These are phyloP conservation scores for Sporodiniella umbellata DNA, from an alignment of 371 early-diverging fungal species.

Conservation along the genomic window DNA sequence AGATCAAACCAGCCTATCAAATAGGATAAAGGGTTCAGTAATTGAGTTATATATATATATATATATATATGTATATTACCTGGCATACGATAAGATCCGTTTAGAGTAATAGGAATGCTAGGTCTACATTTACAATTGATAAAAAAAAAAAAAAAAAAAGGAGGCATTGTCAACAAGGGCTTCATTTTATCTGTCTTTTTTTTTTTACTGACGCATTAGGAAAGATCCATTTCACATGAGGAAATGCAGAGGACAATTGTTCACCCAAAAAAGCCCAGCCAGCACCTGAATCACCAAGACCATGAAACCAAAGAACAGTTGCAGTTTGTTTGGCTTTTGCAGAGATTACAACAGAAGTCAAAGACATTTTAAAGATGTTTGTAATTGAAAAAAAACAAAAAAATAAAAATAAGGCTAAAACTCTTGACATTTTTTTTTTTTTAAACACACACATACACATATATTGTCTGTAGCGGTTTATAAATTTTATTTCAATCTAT, in stretches of 20 bases:
- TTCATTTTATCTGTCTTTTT: too few relatives aligned
- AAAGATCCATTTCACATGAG: slow-evolving; percentile 75
- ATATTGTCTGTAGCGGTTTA: too few relatives aligned
- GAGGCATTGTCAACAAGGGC: too few relatives aligned
- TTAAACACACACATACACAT: too few relatives aligned
- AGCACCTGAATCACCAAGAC: slow-evolving; percentile 68
- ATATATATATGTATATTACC: slow-evolving; percentile 41
- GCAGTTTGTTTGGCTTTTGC: slow-evolving; percentile 65
- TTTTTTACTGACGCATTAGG: slow-evolving; percentile 70
- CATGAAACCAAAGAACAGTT: slow-evolving; percentile 76
- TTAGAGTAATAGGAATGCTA: slow-evolving; percentile 76
- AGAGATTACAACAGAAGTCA: slow-evolving; percentile 15
- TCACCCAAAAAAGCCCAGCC: slow-evolving; percentile 73
- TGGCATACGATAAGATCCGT: slow-evolving; percentile 85
- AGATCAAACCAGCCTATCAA: slow-evolving; percentile 78
- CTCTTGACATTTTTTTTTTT: not conserved
- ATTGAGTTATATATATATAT: not conserved
- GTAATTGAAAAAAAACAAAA: not conserved
- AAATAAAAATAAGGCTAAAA: not conserved
- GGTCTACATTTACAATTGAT: slow-evolving; percentile 43
- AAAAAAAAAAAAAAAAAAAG: not conserved
- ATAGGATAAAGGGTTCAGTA: too few relatives aligned
- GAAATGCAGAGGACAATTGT: slow-evolving; percentile 57
- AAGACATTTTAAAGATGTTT: slow-evolving; percentile 13
- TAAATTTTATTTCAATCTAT: too few relatives aligned